phyloP scores from a whole-genome alignment of 2,329 filamentous ascomycete genomes.

The Shiraia sp. region DNA sequence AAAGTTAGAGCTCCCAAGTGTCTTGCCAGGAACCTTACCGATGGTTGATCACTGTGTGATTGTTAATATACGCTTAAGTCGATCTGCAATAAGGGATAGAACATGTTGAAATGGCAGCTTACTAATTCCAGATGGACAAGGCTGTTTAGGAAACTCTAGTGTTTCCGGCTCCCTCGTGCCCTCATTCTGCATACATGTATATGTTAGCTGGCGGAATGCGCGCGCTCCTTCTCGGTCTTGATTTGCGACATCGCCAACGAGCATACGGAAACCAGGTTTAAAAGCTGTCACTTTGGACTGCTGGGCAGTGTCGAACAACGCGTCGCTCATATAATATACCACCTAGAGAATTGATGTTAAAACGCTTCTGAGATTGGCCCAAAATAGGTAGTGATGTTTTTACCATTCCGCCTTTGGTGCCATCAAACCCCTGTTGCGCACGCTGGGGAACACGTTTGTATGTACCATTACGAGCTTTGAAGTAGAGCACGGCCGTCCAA shows the following conservation, averaged over 20 bases:
- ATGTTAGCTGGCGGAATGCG: conserved; percentile 31
- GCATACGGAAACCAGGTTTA: conserved; percentile 50
- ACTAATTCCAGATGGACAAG: conserved; percentile 31
- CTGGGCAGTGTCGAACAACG: conserved; percentile 33
- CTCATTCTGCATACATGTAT: conserved; percentile 35
- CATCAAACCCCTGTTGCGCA: conserved; percentile 49
- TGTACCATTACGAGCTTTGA: conserved; percentile 33
- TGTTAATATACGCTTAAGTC: too few species aligned
- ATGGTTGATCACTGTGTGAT: too few species aligned
- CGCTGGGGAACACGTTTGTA: conserved; percentile 50
- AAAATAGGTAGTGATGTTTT: too few species aligned
- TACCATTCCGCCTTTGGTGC: conserved; percentile 46
- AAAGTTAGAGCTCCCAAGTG: too few species aligned
- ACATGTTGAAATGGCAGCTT: too few species aligned
- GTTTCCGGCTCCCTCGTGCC: conserved; percentile 29
- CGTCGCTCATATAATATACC: conserved; percentile 53
- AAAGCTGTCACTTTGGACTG: conserved; percentile 49
- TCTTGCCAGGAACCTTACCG: background rate
- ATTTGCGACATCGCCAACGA: conserved; percentile 45
- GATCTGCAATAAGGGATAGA: too few species aligned
- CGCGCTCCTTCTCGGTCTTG: conserved; percentile 23
- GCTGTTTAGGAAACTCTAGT: conserved; percentile 25
- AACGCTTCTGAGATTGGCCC: too few species aligned
- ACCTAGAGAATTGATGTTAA: conserved; percentile 26
- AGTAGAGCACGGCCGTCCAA: conserved; percentile 38